Conservation (phyloP, 1,284 basidiomycete species). For the Blastosporella zonata region DNA sequence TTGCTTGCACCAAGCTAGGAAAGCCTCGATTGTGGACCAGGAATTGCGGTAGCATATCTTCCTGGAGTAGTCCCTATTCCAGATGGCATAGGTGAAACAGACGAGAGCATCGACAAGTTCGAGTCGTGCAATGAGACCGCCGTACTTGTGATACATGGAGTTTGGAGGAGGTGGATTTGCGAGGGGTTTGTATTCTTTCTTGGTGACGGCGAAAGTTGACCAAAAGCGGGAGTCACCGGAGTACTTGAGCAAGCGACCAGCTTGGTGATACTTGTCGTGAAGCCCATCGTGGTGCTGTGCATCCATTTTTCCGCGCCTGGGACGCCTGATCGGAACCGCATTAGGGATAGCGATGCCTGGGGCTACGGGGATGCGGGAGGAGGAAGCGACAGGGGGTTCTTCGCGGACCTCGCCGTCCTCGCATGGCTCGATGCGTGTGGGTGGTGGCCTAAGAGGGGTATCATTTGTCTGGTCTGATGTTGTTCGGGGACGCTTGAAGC, state of each 20-base stretch:
- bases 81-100: conserved; percentile 71
- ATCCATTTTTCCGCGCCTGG: conserved; percentile 50
- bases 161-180: conserved; percentile 56
- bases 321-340: conserved; percentile 61
- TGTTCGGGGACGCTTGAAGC: conserved; percentile 56
- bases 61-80: conserved; percentile 61
- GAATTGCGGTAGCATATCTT: conserved; percentile 49
- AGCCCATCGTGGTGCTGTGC: conserved; percentile 49
- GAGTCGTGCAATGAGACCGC: conserved; percentile 67
- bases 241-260: conserved; percentile 68
- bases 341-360: conserved; percentile 33
- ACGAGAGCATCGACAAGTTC: conserved; percentile 71
- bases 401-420: conserved; percentile 60
- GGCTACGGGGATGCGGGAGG: conserved; percentile 28
- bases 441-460: not conserved
- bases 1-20: conserved; percentile 61
- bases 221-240: conserved; percentile 71
- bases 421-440: conserved; percentile 45
- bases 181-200: conserved; percentile 62
- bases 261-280: conserved; percentile 60
- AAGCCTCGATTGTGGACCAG: conserved; percentile 63
- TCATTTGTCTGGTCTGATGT: conserved; percentile 32
- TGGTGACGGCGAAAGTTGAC: conserved; percentile 63
- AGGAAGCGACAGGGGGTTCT: conserved; percentile 27
- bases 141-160: conserved; percentile 68